phyloP scores from a whole-genome alignment of 805 yeast genomes.

The Candida adriatica region DNA sequence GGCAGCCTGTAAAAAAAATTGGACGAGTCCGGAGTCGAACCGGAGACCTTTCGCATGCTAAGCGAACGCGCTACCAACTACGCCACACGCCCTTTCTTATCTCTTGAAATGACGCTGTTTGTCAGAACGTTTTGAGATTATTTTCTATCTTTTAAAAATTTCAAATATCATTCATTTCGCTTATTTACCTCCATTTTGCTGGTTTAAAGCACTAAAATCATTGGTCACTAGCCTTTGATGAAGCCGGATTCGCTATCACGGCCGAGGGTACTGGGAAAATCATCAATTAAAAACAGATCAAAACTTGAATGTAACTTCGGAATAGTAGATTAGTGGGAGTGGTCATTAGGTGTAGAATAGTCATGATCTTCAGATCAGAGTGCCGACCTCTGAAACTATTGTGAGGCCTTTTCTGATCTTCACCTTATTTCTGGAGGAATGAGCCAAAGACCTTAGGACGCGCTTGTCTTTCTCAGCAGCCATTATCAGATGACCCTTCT shows the following conservation, averaged over 20 bases:
- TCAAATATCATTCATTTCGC: too few relatives aligned
- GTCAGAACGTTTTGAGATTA: too few relatives aligned
- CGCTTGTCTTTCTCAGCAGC: conserved; percentile 14
- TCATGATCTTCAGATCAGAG: too few relatives aligned
- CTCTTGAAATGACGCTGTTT: background rate
- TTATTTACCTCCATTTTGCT: too few relatives aligned
- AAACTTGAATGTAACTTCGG: background rate
- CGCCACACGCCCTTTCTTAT: conserved; percentile 65
- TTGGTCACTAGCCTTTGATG: too few relatives aligned
- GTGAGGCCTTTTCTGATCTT: conserved; percentile 17
- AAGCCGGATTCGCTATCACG: too few relatives aligned
- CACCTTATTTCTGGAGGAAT: conserved; percentile 9
- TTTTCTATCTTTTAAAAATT: too few relatives aligned
- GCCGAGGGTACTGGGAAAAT: background rate
- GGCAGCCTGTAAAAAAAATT: conserved; percentile 19
- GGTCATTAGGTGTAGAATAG: background rate
- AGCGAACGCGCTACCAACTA: conserved; percentile 80
- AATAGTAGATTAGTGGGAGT: background rate
- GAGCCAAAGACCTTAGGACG: conserved; percentile 14
- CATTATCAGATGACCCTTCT: conserved; percentile 8
- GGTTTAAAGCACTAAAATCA: too few relatives aligned
- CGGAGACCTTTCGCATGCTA: conserved; percentile 77
- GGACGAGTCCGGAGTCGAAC: conserved; percentile 76
- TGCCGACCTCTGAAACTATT: conserved; percentile 17
- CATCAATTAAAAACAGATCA: too few relatives aligned